Evolutionary conservation across 108 stramenopile genomes (phyloP), one percentile per base, ranked within the genome.

Genomic region (Skeletonema tropicum): DNA sequence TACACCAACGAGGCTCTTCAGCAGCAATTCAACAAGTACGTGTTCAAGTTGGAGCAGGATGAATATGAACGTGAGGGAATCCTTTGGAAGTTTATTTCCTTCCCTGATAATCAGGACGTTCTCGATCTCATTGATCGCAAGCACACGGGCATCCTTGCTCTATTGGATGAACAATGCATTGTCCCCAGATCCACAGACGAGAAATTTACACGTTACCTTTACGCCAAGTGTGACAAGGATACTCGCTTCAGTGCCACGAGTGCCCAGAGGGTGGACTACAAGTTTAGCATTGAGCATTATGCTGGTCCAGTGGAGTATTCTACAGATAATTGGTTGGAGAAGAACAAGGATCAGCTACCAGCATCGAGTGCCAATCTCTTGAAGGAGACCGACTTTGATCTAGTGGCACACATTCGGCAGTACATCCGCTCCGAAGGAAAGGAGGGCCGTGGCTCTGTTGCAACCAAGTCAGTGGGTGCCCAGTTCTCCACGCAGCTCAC

Each of bases 1-100:
- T 98, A 94, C 76, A 95, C 97, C 55, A 99, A 99, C 86, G 99
- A 99, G 77, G 95, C 95, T 11, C 84, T 99, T 21, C 99, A 99
- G 79, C 97, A 99, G 80, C 98, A 98, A 73, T 99, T 99, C 89
- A 99, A 99, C 74, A 89, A 96, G 76, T 97, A 92, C 66, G 97
- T 98, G 3, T 98, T 99, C 85, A 97, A 97, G 84, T 68, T 88
- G 25, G 99, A 99, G 76, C 98, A 99, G 76, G 83, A 94, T 74
- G 95, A 95, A 73, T 99, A 99, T 75, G 89, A 92, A 70, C 90
- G 86, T 59, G 98, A 99, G 83, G 98, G 96, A 30, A 91, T 96
- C 80, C 82, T 87, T 62, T 96, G 92, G 91, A 89, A 89, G 66
- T 92, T 92, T 73, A 98, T 99, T 61, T 73, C 91, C 10, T 99